Percentiles rank a stretch among this genome's conserved stretches.
These are phyloP conservation scores for Prunus fruticosa DNA, from an alignment of 306 rosid genomes.

Conservation along the genomic window DNA sequence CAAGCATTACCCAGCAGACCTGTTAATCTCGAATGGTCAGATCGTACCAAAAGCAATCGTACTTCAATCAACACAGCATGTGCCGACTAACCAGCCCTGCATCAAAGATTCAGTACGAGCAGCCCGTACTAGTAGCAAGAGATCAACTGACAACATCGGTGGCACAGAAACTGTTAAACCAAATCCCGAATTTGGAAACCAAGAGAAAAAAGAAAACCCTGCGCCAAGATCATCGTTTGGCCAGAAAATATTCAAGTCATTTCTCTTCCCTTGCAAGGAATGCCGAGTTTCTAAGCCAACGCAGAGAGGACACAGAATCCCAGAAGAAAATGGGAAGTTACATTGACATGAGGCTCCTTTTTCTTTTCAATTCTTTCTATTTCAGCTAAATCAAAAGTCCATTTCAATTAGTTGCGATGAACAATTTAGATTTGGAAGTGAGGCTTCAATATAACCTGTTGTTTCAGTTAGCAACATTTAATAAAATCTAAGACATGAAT, in stretches of 20 bases:
- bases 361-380: conserved; percentile 15
- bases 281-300: conserved; percentile 37
- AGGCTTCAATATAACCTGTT: conserved; percentile 14
- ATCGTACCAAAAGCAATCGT: conserved; percentile 37
- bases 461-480: conserved; percentile 22
- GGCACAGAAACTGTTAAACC: conserved; percentile 24
- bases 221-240: conserved; percentile 29
- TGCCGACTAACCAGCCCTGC: conserved; percentile 12
- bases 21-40: conserved; percentile 47
- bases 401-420: conserved; percentile 2
- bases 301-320: conserved; percentile 25
- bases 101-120: conserved; percentile 27
- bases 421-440: not conserved
- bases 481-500: conserved; percentile 6
- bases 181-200: conserved; percentile 25
- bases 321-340: conserved; percentile 32
- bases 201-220: conserved; percentile 23
- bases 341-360: conserved; percentile 28
- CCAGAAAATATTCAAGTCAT: conserved; percentile 38
- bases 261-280: conserved; percentile 53
- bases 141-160: conserved; percentile 26
- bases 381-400: conserved; percentile 9
- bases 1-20: conserved; percentile 46
- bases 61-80: conserved; percentile 29
- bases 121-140: conserved; percentile 26